These are phyloP conservation scores for Coemansia sp. DNA, from an alignment of 192 early-diverging fungal species.

Conservation along the genomic window DNA sequence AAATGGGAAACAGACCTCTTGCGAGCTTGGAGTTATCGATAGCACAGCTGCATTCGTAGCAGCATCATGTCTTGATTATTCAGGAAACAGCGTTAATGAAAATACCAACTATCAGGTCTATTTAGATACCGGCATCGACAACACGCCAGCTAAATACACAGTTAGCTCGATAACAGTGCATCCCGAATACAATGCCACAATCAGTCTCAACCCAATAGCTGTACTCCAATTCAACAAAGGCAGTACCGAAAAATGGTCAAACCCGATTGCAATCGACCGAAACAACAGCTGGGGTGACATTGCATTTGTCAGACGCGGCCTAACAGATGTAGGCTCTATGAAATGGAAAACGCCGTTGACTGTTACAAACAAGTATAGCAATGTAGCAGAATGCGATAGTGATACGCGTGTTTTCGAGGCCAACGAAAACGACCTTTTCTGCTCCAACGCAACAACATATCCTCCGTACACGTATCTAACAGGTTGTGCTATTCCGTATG, in stretches of 20 bases:
- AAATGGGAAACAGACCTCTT: constrained; percentile 18
- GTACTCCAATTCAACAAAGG: constrained; percentile 1
- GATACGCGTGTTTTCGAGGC: not conserved
- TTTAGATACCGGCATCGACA: constrained; percentile 10
- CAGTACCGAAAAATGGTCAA: not conserved
- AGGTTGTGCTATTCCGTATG: not conserved
- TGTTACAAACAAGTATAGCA: not conserved
- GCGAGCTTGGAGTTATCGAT: constrained; percentile 14
- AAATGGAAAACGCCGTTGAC: not conserved
- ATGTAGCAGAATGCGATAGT: not conserved
- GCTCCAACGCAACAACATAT: constrained; percentile 1
- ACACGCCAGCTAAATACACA: constrained; percentile 6
- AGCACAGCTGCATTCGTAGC: not conserved
- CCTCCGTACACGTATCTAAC: not conserved
- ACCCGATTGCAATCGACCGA: not conserved
- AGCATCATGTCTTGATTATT: constrained; percentile 6
- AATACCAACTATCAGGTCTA: constrained; percentile 9
- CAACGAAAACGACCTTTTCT: constrained; percentile 1
- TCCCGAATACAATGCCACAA: not conserved
- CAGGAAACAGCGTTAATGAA: not conserved
- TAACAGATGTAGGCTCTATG: not conserved
- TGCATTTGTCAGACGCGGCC: not conserved
- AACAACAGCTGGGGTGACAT: not conserved
- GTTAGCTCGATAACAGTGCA: constrained; percentile 6
- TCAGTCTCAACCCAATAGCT: constrained; percentile 6